These are phyloP conservation scores for Lecanicillium sp. DNA, from an alignment of 2,329 filamentous ascomycete genomes.

Conservation along the genomic window DNA sequence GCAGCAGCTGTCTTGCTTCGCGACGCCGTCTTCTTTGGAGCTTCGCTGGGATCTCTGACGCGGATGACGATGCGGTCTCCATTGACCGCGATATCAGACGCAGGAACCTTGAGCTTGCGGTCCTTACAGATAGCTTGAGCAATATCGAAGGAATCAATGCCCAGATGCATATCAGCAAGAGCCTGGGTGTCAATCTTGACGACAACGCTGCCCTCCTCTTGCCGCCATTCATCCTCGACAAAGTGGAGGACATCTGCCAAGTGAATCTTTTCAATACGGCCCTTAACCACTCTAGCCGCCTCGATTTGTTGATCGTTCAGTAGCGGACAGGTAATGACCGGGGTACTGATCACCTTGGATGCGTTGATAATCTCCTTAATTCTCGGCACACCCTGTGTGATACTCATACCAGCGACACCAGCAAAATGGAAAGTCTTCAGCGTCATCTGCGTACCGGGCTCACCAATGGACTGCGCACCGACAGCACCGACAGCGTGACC, in stretches of 20 bases:
- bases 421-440: conserved; percentile 99
- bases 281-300: conserved; percentile 85
- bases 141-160: conserved; percentile 68
- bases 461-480: conserved; percentile 94
- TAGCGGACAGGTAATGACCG: conserved; percentile 82
- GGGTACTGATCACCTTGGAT: conserved; percentile 86
- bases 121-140: conserved; percentile 67
- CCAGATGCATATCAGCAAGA: conserved; percentile 73
- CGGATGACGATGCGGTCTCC: conserved; percentile 64
- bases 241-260: conserved; percentile 73
- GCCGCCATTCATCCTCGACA: conserved; percentile 85
- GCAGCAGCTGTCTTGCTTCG: conserved; percentile 37
- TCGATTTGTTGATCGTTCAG: conserved; percentile 67
- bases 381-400: conserved; percentile 97
- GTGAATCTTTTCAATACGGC: conserved; percentile 90
- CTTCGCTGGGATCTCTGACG: conserved; percentile 50
- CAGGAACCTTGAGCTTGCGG: conserved; percentile 73
- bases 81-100: conserved; percentile 53
- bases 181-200: conserved; percentile 75
- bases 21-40: conserved; percentile 37
- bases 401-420: conserved; percentile 98
- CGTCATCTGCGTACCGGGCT: conserved; percentile 98
- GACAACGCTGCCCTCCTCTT: conserved; percentile 65
- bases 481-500: conserved; percentile 95
- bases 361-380: conserved; percentile 99